Evolutionary conservation across 2,329 filamentous ascomycete species (phyloP).

Genomic region (Proliferodiscus dingleyae): DNA sequence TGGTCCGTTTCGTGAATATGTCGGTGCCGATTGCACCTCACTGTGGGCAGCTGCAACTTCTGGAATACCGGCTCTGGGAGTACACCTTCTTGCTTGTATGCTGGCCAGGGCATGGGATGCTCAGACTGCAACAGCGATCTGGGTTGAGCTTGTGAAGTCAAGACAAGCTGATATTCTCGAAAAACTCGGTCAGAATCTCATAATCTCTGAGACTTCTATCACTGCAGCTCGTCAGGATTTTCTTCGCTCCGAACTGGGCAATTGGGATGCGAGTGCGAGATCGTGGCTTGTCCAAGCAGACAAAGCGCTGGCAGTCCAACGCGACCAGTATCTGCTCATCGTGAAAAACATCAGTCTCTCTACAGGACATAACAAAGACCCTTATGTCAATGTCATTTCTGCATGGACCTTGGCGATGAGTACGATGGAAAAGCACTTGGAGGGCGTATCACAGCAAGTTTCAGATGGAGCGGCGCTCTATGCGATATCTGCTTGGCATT

Average conservation of each 20-base stretch:
- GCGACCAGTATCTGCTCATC: constrained; percentile 23
- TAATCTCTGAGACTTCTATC: not conserved
- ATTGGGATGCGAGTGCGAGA: constrained; percentile 31
- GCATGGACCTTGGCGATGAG: constrained; percentile 19
- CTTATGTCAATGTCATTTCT: constrained; percentile 18
- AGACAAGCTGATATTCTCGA: constrained; percentile 4
- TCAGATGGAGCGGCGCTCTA: constrained; percentile 9
- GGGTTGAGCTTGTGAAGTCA: constrained; percentile 32
- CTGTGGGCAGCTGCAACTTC: constrained; percentile 32
- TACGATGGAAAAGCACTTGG: constrained; percentile 16
- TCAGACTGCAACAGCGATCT: constrained; percentile 30
- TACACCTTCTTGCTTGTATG: constrained; percentile 33
- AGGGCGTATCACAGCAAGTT: constrained; percentile 15
- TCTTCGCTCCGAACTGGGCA: constrained; percentile 20
- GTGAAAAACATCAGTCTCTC: constrained; percentile 18
- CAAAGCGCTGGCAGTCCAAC: constrained; percentile 15
- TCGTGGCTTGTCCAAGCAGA: constrained; percentile 30
- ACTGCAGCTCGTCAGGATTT: constrained; percentile 18
- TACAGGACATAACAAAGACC: constrained; percentile 3
- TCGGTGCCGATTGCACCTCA: constrained; percentile 23
- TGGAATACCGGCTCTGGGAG: constrained; percentile 15
- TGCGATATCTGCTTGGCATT: constrained; percentile 18
- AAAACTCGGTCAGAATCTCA: not conserved
- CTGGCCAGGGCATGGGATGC: constrained; percentile 29
- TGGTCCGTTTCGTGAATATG: constrained; percentile 10